These are phyloP conservation scores for Harringtonia lauricola DNA, from an alignment of 2,329 filamentous ascomycete genomes.

Conservation along the genomic window DNA sequence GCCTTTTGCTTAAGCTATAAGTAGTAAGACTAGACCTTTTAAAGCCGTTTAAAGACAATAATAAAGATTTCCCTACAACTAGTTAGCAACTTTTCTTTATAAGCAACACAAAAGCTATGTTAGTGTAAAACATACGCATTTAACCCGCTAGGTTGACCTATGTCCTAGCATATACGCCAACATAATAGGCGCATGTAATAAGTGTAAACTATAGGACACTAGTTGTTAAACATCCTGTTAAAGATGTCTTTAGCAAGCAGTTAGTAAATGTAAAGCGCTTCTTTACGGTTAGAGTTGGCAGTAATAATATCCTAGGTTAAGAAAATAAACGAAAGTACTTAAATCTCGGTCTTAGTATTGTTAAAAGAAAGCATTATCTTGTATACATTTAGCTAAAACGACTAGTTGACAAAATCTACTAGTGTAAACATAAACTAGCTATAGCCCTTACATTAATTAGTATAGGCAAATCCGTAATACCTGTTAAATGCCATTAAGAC, in stretches of 20 bases:
- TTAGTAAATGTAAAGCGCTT: conserved; percentile 62
- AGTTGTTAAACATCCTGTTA: conserved; percentile 77
- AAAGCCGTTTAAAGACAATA: conserved; percentile 55
- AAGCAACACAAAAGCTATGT: not conserved
- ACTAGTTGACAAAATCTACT: conserved; percentile 54
- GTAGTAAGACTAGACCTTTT: conserved; percentile 68
- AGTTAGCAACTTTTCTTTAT: too few species aligned
- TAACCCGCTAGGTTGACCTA: conserved; percentile 50
- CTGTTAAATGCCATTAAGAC: conserved; percentile 51
- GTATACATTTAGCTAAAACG: conserved; percentile 76
- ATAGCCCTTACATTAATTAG: conserved; percentile 3
- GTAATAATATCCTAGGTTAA: conserved; percentile 66
- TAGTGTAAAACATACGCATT: conserved; percentile 53
- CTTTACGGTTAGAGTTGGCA: conserved; percentile 55
- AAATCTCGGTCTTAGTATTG: conserved; percentile 83
- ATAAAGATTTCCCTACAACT: conserved; percentile 53
- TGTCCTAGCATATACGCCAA: conserved; percentile 75
- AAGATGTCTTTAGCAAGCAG: conserved; percentile 66
- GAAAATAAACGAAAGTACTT: conserved; percentile 72
- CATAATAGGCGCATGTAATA: conserved; percentile 87
- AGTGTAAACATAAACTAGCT: conserved; percentile 2
- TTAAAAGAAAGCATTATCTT: conserved; percentile 69
- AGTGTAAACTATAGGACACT: conserved; percentile 89
- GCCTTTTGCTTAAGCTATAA: conserved; percentile 61
- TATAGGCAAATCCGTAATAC: conserved; percentile 22